Base-by-base conservation (phyloP, 768 basidiomycete species). In the Lentinula detonsa region DNA sequence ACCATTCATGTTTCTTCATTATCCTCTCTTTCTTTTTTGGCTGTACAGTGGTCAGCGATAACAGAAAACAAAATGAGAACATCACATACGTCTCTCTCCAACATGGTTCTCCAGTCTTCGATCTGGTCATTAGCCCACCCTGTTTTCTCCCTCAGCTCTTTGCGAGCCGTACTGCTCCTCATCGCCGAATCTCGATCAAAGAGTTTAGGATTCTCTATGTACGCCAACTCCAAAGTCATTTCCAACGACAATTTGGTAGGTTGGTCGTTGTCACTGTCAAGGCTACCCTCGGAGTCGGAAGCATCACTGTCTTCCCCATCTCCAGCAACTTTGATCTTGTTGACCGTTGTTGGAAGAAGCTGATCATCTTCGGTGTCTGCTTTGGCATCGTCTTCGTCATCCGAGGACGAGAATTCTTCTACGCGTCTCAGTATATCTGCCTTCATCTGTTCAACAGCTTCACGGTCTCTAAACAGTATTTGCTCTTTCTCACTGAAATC, bases 51-150 rank as follows among this genome's bases (percentile, higher is more conserved):
- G 31, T 51, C 35, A 45, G 15, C 11, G 60, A 18, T 13, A 33
- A 15, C 49, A 60, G 33, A n/a, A 63, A 10, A 5, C 37, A 11
- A 6, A 49, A 8, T n/a, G 6, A 34, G 13, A 16, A 59, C 16
- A 63, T 59, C 1, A 77, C 90, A 63, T 67, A 96, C 95, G 67
- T 95, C 88, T 65, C 88, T 76, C 61, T 98, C 95, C 61, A 97
- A 71, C 88, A 96, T 93, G 59, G 91, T 86, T 60, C 74, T 82
- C 94, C 94, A 97, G 0, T 94, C 95, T 71, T 97, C 94, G 31
- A 97, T 86, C 68, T 96, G 94, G 65, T 89, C 89, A 67, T 97
- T 86, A 9, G 70, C 76, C 86, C 88, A 90, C 10, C 88, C 87
- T 39, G 93, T 96, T 65, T 83, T 79, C 21, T 79, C 76, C 65